Conservation (phyloP, 495 filamentous ascomycete genomes). For the Astrothelium subdiscretum region DNA sequence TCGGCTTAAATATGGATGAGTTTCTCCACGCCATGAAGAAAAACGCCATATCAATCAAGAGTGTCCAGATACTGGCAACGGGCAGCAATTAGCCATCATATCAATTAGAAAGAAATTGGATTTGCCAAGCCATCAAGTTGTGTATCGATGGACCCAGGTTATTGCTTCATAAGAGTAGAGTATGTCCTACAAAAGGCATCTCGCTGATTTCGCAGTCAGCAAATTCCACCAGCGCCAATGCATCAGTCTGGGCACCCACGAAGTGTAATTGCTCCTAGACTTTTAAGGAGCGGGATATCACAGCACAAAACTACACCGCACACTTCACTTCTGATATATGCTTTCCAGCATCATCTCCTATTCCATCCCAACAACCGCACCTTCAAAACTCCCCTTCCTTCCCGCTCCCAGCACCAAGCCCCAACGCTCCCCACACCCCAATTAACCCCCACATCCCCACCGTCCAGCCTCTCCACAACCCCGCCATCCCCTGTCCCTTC, state of each 20-base stretch:
- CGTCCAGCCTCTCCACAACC: conserved; percentile 87
- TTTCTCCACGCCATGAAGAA: too few species aligned
- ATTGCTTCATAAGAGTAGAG: background rate
- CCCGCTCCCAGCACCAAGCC: conserved; percentile 41
- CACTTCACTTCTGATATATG: background rate
- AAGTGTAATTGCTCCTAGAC: background rate
- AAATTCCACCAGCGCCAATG: background rate
- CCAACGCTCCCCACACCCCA: conserved; percentile 67
- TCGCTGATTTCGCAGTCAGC: background rate
- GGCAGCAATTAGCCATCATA: too few species aligned
- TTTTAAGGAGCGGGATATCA: background rate
- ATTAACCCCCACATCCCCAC: conserved; percentile 92
- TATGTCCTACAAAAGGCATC: background rate
- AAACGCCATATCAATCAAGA: too few species aligned
- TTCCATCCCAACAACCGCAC: background rate
- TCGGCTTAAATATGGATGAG: too few species aligned
- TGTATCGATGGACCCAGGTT: background rate
- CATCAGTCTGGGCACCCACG: background rate
- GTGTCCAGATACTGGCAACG: too few species aligned
- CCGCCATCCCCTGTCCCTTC: conserved; percentile 69
- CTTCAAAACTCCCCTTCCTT: conserved; percentile 41
- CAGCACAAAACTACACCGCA: background rate
- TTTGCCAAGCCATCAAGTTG: background rate
- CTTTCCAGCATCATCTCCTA: background rate
- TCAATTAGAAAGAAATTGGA: too few species aligned